Percentiles rank a stretch among this genome's conserved stretches.
Evolutionary conservation across 2,329 filamentous ascomycete species (phyloP).

Genomic region (Phialemoniopsis sp.): DNA sequence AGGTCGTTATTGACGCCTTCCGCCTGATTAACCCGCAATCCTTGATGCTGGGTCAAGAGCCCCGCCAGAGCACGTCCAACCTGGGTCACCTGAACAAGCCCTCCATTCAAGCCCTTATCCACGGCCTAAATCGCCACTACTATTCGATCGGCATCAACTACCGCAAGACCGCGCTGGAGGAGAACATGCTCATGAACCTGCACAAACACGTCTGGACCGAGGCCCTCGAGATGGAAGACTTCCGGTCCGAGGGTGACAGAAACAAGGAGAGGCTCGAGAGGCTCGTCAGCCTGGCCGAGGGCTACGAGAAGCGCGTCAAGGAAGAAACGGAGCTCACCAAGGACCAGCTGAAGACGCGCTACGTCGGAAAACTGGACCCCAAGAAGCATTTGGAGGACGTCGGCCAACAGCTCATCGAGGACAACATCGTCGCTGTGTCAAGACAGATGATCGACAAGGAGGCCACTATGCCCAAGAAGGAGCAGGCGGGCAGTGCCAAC

Average conservation of each 20-base stretch:
- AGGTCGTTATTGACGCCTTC: constrained; percentile 99
- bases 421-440: constrained; percentile 98
- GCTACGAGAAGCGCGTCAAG: constrained; percentile 98
- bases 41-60: constrained; percentile 96
- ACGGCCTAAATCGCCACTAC: constrained; percentile 97
- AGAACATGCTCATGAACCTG: constrained; percentile 99
- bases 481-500: constrained; percentile 41
- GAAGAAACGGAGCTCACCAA: constrained; percentile 97
- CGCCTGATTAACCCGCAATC: constrained; percentile 97
- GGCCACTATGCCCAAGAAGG: constrained; percentile 80
- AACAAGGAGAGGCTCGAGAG: constrained; percentile 88
- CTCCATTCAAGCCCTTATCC: constrained; percentile 98
- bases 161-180: constrained; percentile 92
- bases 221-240: constrained; percentile 94
- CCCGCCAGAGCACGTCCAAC: constrained; percentile 95
- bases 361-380: constrained; percentile 96
- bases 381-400: constrained; percentile 99
- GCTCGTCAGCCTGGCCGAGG: constrained; percentile 84
- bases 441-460: constrained; percentile 99
- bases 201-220: constrained; percentile 99
- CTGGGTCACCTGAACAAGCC: constrained; percentile 98
- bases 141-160: constrained; percentile 99
- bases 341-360: constrained; percentile 97
- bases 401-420: constrained; percentile 93
- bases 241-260: constrained; percentile 74